phyloP scores from a whole-genome alignment of 208 protist species.

The Wallacemonas collosoma region DNA sequence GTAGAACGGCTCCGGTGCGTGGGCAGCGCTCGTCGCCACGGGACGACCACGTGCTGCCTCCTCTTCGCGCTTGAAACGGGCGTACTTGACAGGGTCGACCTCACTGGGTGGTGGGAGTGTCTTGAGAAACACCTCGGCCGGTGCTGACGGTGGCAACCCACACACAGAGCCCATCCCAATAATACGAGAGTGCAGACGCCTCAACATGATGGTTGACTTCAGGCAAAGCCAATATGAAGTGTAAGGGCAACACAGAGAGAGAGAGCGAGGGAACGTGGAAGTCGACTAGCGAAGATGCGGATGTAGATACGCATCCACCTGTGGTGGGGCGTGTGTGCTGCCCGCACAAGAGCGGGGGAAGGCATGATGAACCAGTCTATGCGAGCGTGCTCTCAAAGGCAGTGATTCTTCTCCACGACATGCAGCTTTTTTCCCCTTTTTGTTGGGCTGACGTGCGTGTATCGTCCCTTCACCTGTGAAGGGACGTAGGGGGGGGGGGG shows the following conservation, averaged over 20 bases:
- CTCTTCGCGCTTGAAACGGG: too few species aligned
- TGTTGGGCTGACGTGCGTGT: too few species aligned
- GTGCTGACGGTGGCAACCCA: constrained; percentile 51
- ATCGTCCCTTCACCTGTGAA: too few species aligned
- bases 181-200: constrained; percentile 73
- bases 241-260: constrained; percentile 18
- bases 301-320: background rate
- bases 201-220: constrained; percentile 37
- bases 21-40: too few species aligned
- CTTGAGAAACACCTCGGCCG: constrained; percentile 76
- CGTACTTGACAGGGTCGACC: too few species aligned
- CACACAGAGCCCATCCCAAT: constrained; percentile 73
- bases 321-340: background rate
- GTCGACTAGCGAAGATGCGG: constrained; percentile 17
- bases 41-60: too few species aligned
- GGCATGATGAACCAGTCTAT: background rate
- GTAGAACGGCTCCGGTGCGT: too few species aligned
- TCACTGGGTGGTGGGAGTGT: constrained; percentile 57
- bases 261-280: background rate
- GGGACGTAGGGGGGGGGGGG: too few species aligned
- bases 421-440: too few species aligned
- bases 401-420: too few species aligned
- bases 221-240: constrained; percentile 6
- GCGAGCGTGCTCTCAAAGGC: background rate
- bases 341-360: constrained; percentile 1